These are phyloP conservation scores for Mytilinidion resinicola DNA, from an alignment of 495 filamentous ascomycete genomes.

Conservation along the genomic window DNA sequence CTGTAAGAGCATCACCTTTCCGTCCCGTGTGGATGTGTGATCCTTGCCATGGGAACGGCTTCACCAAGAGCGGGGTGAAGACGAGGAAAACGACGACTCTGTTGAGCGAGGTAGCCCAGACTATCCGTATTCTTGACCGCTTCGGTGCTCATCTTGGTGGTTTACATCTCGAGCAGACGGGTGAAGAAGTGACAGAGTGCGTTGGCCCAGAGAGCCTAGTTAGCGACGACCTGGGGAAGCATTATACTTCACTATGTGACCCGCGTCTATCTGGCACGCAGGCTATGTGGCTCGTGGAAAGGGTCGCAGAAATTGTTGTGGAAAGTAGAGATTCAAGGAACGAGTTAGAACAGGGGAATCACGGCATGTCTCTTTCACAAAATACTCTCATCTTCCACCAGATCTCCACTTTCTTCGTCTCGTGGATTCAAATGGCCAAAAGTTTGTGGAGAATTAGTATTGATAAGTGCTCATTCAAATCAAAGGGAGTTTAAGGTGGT, in stretches of 20 bases:
- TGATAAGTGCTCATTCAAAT: too few species aligned
- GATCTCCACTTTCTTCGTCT: too few species aligned
- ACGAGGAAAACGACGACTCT: slow-evolving; percentile 7
- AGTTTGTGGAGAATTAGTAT: too few species aligned
- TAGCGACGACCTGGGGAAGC: neutral
- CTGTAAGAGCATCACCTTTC: slow-evolving; percentile 5
- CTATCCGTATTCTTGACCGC: neutral
- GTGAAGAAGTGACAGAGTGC: slow-evolving; percentile 14
- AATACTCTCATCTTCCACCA: too few species aligned
- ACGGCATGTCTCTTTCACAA: too few species aligned
- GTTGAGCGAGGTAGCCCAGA: slow-evolving; percentile 5
- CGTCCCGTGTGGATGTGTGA: slow-evolving; percentile 12
- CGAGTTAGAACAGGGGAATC: too few species aligned
- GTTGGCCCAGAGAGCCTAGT: slow-evolving; percentile 2
- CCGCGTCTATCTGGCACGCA: slow-evolving; percentile 9
- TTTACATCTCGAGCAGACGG: slow-evolving; percentile 18
- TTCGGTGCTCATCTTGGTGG: slow-evolving; percentile 7
- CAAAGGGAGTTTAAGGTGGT: too few species aligned
- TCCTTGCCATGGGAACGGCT: slow-evolving; percentile 16
- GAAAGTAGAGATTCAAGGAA: too few species aligned
- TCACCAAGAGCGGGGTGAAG: slow-evolving; percentile 1
- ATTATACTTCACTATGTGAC: slow-evolving; percentile 11
- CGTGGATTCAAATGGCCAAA: too few species aligned
- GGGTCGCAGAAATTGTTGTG: too few species aligned
- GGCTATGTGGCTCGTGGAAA: too few species aligned